Conservation (phyloP, 805 yeast species). For the Hanseniaspora meyeri region DNA sequence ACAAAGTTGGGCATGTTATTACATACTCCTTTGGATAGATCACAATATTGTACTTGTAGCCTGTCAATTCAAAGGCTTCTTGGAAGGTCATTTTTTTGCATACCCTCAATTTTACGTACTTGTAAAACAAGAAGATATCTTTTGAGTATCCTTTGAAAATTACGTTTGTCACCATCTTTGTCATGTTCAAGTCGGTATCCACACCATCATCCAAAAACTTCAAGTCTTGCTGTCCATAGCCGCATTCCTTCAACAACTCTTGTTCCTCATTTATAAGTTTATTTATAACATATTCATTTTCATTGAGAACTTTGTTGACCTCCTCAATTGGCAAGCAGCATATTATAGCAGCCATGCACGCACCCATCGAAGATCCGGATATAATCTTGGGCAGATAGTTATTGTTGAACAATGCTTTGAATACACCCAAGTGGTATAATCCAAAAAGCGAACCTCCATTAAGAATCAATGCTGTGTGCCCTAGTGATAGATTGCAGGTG, state of each 20-base stretch:
- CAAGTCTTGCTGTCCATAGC: slow-evolving; percentile 19
- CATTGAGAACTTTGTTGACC: slow-evolving; percentile 36
- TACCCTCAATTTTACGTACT: slow-evolving; percentile 53
- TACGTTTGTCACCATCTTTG: slow-evolving; percentile 62
- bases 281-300: slow-evolving; percentile 27
- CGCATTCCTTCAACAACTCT: slow-evolving; percentile 42
- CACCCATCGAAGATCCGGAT: slow-evolving; percentile 89
- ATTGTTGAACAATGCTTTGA: slow-evolving; percentile 64
- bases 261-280: slow-evolving; percentile 43
- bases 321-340: slow-evolving; percentile 64
- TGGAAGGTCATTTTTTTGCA: slow-evolving; percentile 84
- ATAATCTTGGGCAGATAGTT: slow-evolving; percentile 72
- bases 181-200: slow-evolving; percentile 32
- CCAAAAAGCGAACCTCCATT: slow-evolving; percentile 97
- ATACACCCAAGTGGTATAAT: slow-evolving; percentile 84
- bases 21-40: slow-evolving; percentile 60
- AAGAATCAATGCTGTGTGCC: slow-evolving; percentile 76
- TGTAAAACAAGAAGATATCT: slow-evolving; percentile 66
- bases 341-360: slow-evolving; percentile 76
- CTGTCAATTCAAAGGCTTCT: slow-evolving; percentile 75
- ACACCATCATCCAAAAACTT: slow-evolving; percentile 21
- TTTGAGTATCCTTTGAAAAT: slow-evolving; percentile 73
- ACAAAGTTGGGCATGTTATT: slow-evolving; percentile 52
- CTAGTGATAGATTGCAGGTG: slow-evolving; percentile 75
- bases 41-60: slow-evolving; percentile 67